Evolutionary conservation across 148 eudicot genomes (phyloP).

Genomic region (Suaeda aralocaspica): DNA sequence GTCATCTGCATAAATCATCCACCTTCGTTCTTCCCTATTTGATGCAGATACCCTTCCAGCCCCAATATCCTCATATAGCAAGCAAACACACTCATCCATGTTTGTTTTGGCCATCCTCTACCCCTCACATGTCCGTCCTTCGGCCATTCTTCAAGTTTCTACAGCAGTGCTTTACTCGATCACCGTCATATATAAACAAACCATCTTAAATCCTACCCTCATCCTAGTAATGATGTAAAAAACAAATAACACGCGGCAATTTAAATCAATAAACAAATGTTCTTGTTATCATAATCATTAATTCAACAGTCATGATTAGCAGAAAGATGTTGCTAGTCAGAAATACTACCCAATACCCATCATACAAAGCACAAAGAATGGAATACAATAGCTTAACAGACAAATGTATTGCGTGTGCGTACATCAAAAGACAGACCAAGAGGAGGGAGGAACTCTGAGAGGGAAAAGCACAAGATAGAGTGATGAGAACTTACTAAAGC

Average conservation of each 20-base stretch:
- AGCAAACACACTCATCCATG: too few species aligned
- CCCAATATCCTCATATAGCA: too few species aligned
- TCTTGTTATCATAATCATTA: background rate
- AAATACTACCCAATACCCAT: background rate
- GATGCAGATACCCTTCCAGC: too few species aligned
- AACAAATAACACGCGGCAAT: background rate
- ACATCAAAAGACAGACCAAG: background rate
- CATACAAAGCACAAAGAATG: background rate
- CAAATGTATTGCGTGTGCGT: background rate
- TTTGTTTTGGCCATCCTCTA: too few species aligned
- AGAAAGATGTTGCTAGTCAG: background rate
- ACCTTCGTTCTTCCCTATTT: too few species aligned
- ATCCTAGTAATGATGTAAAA: too few species aligned
- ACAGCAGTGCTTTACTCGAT: too few species aligned
- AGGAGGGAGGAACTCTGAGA: background rate
- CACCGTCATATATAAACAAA: too few species aligned
- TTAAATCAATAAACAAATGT: background rate
- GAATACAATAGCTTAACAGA: background rate
- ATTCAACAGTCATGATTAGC: background rate
- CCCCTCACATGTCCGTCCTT: too few species aligned
- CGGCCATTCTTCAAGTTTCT: too few species aligned
- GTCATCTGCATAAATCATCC: too few species aligned
- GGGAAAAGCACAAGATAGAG: background rate
- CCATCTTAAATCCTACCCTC: too few species aligned
- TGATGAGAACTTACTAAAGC: slow-evolving; percentile 43